These are phyloP conservation scores for Saccharomycopsis sp. DNA, from an alignment of 805 yeast species.

Conservation along the genomic window DNA sequence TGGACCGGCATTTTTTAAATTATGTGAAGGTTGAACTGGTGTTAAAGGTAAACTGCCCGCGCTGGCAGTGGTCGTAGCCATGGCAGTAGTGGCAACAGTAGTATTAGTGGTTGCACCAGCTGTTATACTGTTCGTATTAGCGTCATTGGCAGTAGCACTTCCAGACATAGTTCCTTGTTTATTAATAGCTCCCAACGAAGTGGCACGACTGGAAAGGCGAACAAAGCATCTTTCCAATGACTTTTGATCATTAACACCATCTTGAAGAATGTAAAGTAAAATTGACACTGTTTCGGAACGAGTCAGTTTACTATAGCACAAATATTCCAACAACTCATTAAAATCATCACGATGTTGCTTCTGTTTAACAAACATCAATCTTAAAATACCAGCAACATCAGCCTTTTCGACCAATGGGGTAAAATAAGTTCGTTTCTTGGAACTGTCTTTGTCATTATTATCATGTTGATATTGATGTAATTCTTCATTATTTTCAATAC, in stretches of 20 bases:
- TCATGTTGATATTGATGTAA: neutral
- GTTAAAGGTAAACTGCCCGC: too few relatives aligned
- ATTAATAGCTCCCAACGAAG: conserved; percentile 22
- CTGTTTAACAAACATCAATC: conserved; percentile 65
- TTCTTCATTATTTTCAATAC: neutral
- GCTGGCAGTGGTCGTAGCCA: conserved; percentile 7
- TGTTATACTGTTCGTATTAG: neutral
- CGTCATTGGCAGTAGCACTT: neutral
- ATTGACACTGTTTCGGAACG: conserved; percentile 67
- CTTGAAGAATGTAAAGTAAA: conserved; percentile 62
- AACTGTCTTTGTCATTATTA: conserved; percentile 24
- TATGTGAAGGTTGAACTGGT: conserved; percentile 3
- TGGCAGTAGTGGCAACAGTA: conserved; percentile 3
- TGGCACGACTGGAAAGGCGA: conserved; percentile 48
- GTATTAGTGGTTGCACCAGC: conserved; percentile 9
- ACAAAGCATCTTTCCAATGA: conserved; percentile 56
- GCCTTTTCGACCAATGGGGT: conserved; percentile 67
- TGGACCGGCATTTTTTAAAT: conserved; percentile 13
- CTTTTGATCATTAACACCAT: conserved; percentile 58
- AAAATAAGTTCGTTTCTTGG: conserved; percentile 36
- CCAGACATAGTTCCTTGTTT: neutral
- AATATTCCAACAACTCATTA: conserved; percentile 55
- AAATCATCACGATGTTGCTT: conserved; percentile 52
- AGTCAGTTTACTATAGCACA: conserved; percentile 74
- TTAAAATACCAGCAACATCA: conserved; percentile 67